Conservation (phyloP, 2,329 filamentous ascomycete species). For the Colletotrichum limetticola region DNA sequence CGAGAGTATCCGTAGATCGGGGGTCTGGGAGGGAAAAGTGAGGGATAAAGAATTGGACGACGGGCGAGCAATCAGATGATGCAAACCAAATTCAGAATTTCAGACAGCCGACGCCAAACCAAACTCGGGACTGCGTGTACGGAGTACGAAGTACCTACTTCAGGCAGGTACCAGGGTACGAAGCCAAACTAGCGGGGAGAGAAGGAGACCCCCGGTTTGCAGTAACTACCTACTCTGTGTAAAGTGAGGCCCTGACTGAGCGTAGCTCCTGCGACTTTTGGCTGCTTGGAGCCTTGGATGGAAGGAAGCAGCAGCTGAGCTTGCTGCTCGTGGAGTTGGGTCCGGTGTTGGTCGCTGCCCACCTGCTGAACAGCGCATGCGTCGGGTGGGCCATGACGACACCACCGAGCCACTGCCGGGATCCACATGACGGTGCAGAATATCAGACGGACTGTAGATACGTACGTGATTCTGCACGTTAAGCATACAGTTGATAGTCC, state of each 20-base stretch:
- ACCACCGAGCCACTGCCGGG: conserved; percentile 32
- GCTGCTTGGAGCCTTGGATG: not conserved
- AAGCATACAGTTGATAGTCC: not conserved
- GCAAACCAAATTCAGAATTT: conserved; percentile 2
- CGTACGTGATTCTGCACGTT: too few species aligned
- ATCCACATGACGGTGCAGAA: not conserved
- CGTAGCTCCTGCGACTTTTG: not conserved
- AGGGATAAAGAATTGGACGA: conserved; percentile 13
- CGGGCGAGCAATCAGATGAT: conserved; percentile 30
- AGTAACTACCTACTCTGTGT: not conserved
- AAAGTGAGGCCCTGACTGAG: not conserved
- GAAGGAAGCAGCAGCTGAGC: not conserved
- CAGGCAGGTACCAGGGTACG: not conserved
- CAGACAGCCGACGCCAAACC: not conserved
- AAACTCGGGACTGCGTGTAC: not conserved
- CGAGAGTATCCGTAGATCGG: not conserved
- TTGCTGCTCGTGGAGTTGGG: not conserved
- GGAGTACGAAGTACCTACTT: not conserved
- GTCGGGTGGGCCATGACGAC: conserved; percentile 32
- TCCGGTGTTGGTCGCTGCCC: conserved; percentile 8
- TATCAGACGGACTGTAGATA: too few species aligned
- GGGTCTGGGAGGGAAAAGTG: not conserved
- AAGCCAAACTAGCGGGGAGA: conserved; percentile 28
- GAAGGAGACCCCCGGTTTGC: not conserved
- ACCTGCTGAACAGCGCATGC: conserved; percentile 25